Evolutionary conservation across 768 basidiomycete species (phyloP).

Genomic region (Suillus sp.): DNA sequence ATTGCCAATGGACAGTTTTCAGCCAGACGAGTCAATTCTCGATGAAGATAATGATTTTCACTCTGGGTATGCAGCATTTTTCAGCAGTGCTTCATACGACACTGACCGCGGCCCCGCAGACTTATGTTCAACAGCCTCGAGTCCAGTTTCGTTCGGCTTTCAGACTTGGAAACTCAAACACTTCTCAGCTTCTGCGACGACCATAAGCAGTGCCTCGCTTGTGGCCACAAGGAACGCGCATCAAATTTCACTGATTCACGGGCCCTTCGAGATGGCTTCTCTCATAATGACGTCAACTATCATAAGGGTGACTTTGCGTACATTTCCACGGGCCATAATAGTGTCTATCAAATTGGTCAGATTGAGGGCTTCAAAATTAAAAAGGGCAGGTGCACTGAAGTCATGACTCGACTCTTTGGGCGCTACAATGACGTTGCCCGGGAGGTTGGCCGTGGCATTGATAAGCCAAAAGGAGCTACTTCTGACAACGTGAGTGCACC

Average conservation of each 20-base stretch:
- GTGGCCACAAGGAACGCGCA: conserved; percentile 39
- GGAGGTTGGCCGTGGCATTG: conserved; percentile 18
- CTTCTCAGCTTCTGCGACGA: conserved; percentile 33
- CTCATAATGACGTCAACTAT: conserved; percentile 47
- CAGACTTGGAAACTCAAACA: conserved; percentile 34
- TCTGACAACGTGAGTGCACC: conserved; percentile 45
- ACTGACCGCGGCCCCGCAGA: conserved; percentile 33
- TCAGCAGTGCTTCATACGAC: conserved; percentile 1
- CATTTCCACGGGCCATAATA: conserved; percentile 36
- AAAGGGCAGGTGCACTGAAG: conserved; percentile 25
- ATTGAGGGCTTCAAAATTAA: conserved; percentile 44
- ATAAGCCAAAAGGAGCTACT: conserved; percentile 20
- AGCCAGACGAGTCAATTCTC: conserved; percentile 46
- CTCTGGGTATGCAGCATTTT: conserved; percentile 46
- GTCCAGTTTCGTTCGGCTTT: conserved; percentile 48
- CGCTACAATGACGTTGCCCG: conserved; percentile 46
- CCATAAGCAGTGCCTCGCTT: conserved; percentile 51
- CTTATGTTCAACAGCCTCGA: conserved; percentile 52
- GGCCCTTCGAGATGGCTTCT: conserved; percentile 37
- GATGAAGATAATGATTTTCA: conserved; percentile 52
- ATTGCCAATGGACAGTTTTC: conserved; percentile 43
- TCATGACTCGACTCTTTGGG: conserved; percentile 45
- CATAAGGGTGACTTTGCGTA: conserved; percentile 68
- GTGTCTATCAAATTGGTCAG: conserved; percentile 54
- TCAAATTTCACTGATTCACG: conserved; percentile 28